Base-by-base conservation (phyloP, 169 alveolate species). In the Pseudocohnilembus persalinus region DNA sequence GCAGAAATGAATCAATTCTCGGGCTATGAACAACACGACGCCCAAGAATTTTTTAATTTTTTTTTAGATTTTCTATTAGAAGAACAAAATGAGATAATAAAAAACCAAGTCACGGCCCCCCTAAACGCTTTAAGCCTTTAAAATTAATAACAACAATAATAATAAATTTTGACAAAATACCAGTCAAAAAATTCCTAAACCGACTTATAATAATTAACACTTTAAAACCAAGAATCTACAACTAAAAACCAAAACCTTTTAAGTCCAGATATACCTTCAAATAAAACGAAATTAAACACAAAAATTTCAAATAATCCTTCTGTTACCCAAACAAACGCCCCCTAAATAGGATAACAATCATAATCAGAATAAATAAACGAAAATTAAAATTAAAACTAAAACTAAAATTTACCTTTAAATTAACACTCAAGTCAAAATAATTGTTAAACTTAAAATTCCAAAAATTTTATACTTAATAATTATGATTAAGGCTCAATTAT, bases 11-110 rank as follows among this genome's bases (percentile, higher is more conserved):
- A 78, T 25, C 32, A 74, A 82, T 82, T 82, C 73, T 82, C 87
- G 16, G 87, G 87, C 11, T 82, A 73, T 82, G 87, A 82, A 29
- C 34, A 82, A 34, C 87, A 82, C 29, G 87, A 82, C 73, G 87
- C 87, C 28, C 34, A 82, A 34, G 87, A 82, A 74, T 82, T 82
- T 29, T 75, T 72, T 28, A 82, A 82, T 34, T 73, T 82, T 30
- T 49, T 82, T 24, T 74, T 82, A 73, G 87, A 82, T 29, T 32
- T 31, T 29, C 34, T 82, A 80, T 82, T 80, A 35, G 87, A 82
- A 73, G 87, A 82, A 74, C 6, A 73, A 27, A 82, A 74, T 28
- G 75, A 82, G 49, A 33, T 28, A 29, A 49, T 49, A 49, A 11
- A 11, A 49, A 49, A 49, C 68, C 4, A 49, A 49, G 4, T 49